Conservation (phyloP, 2,329 filamentous ascomycete genomes). For the Aspergillus flavus region DNA sequence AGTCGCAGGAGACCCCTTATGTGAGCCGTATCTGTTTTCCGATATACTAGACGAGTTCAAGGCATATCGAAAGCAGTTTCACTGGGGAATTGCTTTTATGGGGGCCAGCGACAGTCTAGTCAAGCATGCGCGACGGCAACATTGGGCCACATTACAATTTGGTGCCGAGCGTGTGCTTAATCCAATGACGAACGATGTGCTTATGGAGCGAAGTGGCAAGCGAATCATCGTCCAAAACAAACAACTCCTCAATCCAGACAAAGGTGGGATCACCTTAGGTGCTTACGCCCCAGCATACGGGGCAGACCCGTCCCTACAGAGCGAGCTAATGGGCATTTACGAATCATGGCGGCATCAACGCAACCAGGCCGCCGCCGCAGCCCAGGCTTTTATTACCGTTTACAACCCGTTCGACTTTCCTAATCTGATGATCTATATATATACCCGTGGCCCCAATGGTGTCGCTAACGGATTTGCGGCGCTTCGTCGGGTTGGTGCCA, state of each 20-base stretch:
- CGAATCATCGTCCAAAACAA: constrained; percentile 40
- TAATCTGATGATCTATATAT: constrained; percentile 45
- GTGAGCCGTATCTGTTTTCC: constrained; percentile 26
- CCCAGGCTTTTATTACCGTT: constrained; percentile 45
- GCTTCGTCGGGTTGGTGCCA: constrained; percentile 39
- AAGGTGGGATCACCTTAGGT: constrained; percentile 37
- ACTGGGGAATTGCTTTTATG: constrained; percentile 40
- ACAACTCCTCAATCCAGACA: constrained; percentile 39
- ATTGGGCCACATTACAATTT: constrained; percentile 43
- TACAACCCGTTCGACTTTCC: constrained; percentile 45
- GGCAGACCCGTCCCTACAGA: constrained; percentile 34
- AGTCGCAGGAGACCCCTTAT: constrained; percentile 45
- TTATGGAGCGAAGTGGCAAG: constrained; percentile 39
- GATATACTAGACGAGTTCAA: constrained; percentile 40
- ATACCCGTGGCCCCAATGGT: constrained; percentile 34
- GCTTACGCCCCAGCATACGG: constrained; percentile 38
- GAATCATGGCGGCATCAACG: constrained; percentile 41
- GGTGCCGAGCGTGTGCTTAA: constrained; percentile 45
- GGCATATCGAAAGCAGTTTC: constrained; percentile 32
- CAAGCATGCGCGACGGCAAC: constrained; percentile 28
- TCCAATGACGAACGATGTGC: constrained; percentile 42
- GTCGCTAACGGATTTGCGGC: constrained; percentile 42
- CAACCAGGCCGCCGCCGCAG: constrained; percentile 30
- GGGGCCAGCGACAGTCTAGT: constrained; percentile 40
- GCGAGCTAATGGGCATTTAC: constrained; percentile 38